phyloP scores from a whole-genome alignment of 768 basidiomycete species.

The Daedalea quercina region DNA sequence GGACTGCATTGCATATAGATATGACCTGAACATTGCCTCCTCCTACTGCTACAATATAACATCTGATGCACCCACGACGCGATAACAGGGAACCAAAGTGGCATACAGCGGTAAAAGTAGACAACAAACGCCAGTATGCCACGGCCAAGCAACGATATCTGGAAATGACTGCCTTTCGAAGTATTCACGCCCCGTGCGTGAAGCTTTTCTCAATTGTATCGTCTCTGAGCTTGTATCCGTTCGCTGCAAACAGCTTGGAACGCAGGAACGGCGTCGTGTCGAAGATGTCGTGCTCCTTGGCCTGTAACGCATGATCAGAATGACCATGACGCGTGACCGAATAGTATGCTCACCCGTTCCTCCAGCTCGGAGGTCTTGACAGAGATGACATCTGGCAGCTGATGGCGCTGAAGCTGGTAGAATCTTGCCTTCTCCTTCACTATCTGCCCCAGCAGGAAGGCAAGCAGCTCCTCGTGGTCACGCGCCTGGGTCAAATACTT shows the following conservation, averaged over 20 bases:
- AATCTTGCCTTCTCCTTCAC: constrained; percentile 90
- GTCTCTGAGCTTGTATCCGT: constrained; percentile 77
- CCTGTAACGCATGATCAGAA: constrained; percentile 35
- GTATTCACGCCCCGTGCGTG: constrained; percentile 23
- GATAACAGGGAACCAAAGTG: no score
- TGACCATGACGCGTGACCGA: background rate
- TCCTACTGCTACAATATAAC: no score
- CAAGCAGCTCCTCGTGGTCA: constrained; percentile 92
- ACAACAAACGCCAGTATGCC: background rate
- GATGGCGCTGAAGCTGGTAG: constrained; percentile 68
- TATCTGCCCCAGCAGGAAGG: constrained; percentile 90
- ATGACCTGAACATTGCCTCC: no score
- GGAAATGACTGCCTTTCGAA: background rate
- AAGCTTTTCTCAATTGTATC: constrained; percentile 71
- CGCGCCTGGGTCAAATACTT: constrained; percentile 95
- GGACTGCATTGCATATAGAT: no score
- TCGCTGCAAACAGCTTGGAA: constrained; percentile 78
- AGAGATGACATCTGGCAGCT: constrained; percentile 70
- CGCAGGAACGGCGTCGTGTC: constrained; percentile 81
- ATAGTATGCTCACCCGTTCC: constrained; percentile 55
- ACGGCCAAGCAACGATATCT: no score
- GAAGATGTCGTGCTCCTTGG: constrained; percentile 95
- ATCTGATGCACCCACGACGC: no score
- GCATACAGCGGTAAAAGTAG: no score
- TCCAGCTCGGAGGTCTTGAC: constrained; percentile 82